Evolutionary conservation across 2,329 filamentous ascomycete species (phyloP).

Genomic region (Claviceps quebecensis): DNA sequence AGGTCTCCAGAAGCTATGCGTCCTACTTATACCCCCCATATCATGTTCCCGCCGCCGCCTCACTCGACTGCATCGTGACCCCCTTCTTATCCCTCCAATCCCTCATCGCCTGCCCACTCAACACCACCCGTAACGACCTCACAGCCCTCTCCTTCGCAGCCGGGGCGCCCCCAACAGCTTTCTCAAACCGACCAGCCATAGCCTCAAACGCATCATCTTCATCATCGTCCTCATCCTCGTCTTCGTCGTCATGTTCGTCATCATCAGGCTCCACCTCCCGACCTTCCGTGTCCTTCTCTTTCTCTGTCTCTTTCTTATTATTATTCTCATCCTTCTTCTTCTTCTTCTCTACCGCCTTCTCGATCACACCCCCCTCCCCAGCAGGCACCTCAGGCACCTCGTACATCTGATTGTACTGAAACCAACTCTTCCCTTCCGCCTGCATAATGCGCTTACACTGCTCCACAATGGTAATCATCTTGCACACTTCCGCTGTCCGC

Average conservation of each 20-base stretch:
- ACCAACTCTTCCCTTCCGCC: constrained; percentile 33
- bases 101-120: constrained; percentile 39
- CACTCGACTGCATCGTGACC: constrained; percentile 33
- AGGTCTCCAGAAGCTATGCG: too few relatives aligned
- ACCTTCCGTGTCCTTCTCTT: too few relatives aligned
- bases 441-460: constrained; percentile 45
- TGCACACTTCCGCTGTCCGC: constrained; percentile 38
- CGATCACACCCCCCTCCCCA: constrained; percentile 20
- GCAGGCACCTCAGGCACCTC: constrained; percentile 33
- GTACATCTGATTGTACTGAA: constrained; percentile 44
- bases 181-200: constrained; percentile 42
- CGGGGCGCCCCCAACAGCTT: constrained; percentile 32
- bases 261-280: too few relatives aligned
- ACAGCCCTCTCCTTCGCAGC: constrained; percentile 29
- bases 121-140: constrained; percentile 45
- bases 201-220: constrained; percentile 41
- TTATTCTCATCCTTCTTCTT: constrained; percentile 4
- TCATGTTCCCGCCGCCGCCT: constrained; percentile 11
- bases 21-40: neutral
- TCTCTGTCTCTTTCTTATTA: too few relatives aligned
- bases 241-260: too few relatives aligned
- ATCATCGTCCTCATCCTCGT: constrained; percentile 18
- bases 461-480: constrained; percentile 55
- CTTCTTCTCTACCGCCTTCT: constrained; percentile 27
- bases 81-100: constrained; percentile 37